phyloP scores from a whole-genome alignment of 768 basidiomycete genomes.

The Lentinula boryana region DNA sequence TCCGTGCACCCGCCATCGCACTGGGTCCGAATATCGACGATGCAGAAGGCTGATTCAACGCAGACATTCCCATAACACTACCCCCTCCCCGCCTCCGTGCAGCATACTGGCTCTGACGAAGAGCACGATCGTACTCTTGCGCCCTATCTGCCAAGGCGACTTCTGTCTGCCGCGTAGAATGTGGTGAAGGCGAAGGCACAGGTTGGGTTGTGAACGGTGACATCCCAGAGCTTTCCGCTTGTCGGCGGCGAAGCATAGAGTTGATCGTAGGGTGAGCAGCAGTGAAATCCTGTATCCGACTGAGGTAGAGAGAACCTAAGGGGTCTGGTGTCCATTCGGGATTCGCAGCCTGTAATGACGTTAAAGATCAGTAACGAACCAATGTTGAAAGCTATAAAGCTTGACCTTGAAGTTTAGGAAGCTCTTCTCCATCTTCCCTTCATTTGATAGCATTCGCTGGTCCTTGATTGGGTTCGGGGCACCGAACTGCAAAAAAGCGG shows the following conservation, averaged over 20 bases:
- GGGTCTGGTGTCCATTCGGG: conserved; percentile 96
- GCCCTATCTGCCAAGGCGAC: conserved; percentile 42
- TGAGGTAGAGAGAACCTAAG: conserved; percentile 85
- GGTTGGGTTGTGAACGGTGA: conserved; percentile 6
- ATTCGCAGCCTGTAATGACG: conserved; percentile 63
- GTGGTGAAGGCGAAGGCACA: not conserved
- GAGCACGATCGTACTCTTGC: conserved; percentile 72
- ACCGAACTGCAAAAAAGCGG: conserved; percentile 55
- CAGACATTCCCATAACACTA: conserved; percentile 44
- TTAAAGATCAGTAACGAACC: not conserved
- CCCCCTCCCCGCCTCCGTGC: conserved; percentile 40
- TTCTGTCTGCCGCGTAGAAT: conserved; percentile 26
- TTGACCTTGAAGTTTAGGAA: conserved; percentile 86
- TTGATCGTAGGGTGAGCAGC: conserved; percentile 35
- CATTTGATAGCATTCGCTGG: conserved; percentile 75
- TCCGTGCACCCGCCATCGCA: conserved; percentile 52
- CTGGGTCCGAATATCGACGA: conserved; percentile 42
- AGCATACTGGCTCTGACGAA: conserved; percentile 60
- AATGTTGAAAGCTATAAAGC: not conserved
- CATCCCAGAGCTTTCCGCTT: conserved; percentile 17
- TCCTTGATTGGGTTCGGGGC: conserved; percentile 67
- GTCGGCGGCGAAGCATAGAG: conserved; percentile 12
- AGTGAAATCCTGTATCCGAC: conserved; percentile 69
- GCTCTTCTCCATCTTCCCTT: conserved; percentile 99
- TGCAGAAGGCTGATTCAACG: conserved; percentile 32